Evolutionary conservation across 139 green algal species (phyloP).

Genomic region (Picochlorum sp.): DNA sequence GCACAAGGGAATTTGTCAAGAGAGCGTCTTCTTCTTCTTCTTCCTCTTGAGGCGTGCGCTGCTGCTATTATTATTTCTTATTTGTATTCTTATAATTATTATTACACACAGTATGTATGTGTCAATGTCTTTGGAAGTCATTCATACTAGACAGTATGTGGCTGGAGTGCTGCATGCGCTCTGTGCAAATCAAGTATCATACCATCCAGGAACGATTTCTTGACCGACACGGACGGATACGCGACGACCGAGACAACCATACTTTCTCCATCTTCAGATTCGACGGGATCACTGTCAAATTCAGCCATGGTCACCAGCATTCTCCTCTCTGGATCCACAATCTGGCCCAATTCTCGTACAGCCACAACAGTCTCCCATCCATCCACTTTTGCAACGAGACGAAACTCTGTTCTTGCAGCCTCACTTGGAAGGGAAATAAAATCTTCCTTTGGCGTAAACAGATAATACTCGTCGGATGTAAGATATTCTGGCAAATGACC

Average conservation of each 20-base stretch:
- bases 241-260: conserved; percentile 30
- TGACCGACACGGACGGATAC: conserved; percentile 42
- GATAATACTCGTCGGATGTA: conserved; percentile 28
- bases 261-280: conserved; percentile 17
- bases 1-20: conserved; percentile 30
- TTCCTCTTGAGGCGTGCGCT: no score
- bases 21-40: conserved; percentile 8
- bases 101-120: no score
- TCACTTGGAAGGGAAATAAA: conserved; percentile 43
- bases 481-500: conserved; percentile 37
- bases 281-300: conserved; percentile 42
- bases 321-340: conserved; percentile 20
- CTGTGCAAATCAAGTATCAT: neutral
- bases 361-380: conserved; percentile 44
- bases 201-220: conserved; percentile 25
- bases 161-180: neutral
- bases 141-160: neutral
- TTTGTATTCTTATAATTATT: no score
- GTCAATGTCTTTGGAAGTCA: neutral
- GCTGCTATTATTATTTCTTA: no score
- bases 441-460: conserved; percentile 41
- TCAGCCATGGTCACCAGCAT: conserved; percentile 49
- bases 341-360: conserved; percentile 25
- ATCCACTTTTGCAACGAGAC: conserved; percentile 27
- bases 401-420: conserved; percentile 34